phyloP scores from a whole-genome alignment of 2,329 filamentous ascomycete genomes.

The Zymoseptoria pseudotritici region DNA sequence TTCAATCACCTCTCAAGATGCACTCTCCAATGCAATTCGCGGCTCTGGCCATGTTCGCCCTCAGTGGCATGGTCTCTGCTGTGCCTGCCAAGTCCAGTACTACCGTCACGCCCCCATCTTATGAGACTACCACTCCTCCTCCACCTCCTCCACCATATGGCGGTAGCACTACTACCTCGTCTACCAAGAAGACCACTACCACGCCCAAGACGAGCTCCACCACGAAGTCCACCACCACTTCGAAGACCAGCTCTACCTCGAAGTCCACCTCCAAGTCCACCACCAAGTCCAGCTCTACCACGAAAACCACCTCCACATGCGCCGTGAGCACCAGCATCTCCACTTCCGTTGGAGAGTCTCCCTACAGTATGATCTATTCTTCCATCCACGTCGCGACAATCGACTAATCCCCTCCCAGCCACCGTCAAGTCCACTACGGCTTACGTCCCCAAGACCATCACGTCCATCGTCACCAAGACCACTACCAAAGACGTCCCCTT shows the following conservation, averaged over 20 bases:
- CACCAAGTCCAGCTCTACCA: neutral
- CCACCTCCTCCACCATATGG: neutral
- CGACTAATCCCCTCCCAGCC: neutral
- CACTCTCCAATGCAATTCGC: slow-evolving; percentile 14
- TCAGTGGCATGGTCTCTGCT: slow-evolving; percentile 13
- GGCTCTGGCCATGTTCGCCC: slow-evolving; percentile 11
- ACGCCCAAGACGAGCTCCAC: neutral
- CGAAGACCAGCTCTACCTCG: neutral
- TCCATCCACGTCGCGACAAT: neutral
- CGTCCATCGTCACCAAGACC: neutral
- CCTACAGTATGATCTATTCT: neutral
- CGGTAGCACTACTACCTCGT: neutral
- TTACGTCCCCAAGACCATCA: slow-evolving; percentile 5
- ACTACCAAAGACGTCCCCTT: neutral
- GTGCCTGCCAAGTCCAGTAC: slow-evolving; percentile 6
- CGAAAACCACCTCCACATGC: slow-evolving; percentile 3
- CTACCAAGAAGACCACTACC: neutral
- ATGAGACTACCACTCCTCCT: neutral
- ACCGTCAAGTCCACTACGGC: slow-evolving; percentile 2
- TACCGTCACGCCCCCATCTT: neutral
- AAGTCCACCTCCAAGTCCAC: neutral
- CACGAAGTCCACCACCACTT: neutral
- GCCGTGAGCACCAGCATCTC: slow-evolving; percentile 7
- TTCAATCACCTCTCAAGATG: slow-evolving; percentile 8
- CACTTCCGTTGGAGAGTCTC: slow-evolving; percentile 6